Percentiles rank a stretch among this genome's conserved stretches.
phyloP scores from a whole-genome alignment of 2,329 filamentous ascomycete genomes.

The Aspergillus persii region DNA sequence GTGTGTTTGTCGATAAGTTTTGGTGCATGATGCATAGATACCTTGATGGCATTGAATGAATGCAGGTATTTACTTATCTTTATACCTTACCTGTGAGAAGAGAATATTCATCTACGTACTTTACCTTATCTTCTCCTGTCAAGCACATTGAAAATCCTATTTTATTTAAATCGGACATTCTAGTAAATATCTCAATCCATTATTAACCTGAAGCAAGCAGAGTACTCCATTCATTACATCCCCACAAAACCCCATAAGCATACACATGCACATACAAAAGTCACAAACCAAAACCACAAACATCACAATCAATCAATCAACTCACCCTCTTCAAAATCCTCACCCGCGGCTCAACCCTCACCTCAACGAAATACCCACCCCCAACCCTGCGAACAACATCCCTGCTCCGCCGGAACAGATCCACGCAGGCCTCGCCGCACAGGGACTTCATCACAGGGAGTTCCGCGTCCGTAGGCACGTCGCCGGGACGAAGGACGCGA shows the following conservation, averaged over 20 bases:
- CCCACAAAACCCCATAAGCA: no score
- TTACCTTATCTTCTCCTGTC: no score
- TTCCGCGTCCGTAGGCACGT: constrained; percentile 8
- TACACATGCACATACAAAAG: background rate
- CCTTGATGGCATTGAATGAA: no score
- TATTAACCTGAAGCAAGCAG: no score
- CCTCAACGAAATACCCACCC: constrained; percentile 56
- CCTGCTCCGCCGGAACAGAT: constrained; percentile 27
- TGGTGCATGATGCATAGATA: background rate
- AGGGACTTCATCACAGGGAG: constrained; percentile 15
- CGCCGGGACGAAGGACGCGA: constrained; percentile 46
- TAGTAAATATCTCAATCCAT: no score
- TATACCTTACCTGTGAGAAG: no score
- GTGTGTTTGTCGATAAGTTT: background rate
- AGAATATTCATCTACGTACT: no score
- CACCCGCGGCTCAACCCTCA: constrained; percentile 54
- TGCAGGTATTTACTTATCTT: no score
- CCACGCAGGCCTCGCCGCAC: constrained; percentile 37
- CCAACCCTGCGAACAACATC: constrained; percentile 27
- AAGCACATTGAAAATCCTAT: no score
- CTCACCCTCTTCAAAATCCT: constrained; percentile 41
- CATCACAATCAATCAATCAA: background rate
- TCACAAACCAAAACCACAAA: background rate
- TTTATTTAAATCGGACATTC: no score
- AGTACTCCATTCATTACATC: no score